These are phyloP conservation scores for Sphaerulina populicola DNA, from an alignment of 2,329 filamentous ascomycete genomes.

Conservation along the genomic window DNA sequence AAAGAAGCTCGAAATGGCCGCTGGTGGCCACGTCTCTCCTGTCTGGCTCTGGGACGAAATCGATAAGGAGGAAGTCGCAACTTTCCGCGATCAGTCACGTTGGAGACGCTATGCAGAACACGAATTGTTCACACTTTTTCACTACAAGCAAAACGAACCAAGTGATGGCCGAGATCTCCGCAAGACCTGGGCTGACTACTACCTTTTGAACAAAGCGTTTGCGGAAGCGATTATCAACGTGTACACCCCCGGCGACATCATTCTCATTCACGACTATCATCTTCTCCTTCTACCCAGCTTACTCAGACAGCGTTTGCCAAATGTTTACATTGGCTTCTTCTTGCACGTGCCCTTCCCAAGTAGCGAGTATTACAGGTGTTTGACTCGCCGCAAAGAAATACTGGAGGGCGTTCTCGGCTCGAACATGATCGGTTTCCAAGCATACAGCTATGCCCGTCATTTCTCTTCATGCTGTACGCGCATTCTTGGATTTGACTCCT, in stretches of 20 bases:
- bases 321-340: constrained; percentile 92
- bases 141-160: constrained; percentile 92
- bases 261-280: constrained; percentile 92
- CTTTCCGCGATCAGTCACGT: constrained; percentile 70
- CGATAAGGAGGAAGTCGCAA: constrained; percentile 57
- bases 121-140: constrained; percentile 84
- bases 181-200: constrained; percentile 84
- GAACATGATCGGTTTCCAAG: constrained; percentile 92
- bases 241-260: constrained; percentile 86
- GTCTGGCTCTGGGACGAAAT: constrained; percentile 80
- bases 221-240: constrained; percentile 79
- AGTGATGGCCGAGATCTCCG: constrained; percentile 75
- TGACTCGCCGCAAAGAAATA: constrained; percentile 81
- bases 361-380: constrained; percentile 86
- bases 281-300: constrained; percentile 82
- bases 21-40: constrained; percentile 70
- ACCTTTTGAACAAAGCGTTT: constrained; percentile 85
- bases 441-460: constrained; percentile 88
- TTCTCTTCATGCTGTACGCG: constrained; percentile 91
- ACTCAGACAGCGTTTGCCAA: constrained; percentile 73
- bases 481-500: constrained; percentile 82
- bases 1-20: constrained; percentile 60
- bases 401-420: constrained; percentile 82
- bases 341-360: constrained; percentile 91
- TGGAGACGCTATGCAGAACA: constrained; percentile 90